A percentile compares a stretch with the other conserved stretches of the same genome.
Evolutionary conservation across 2,329 filamentous ascomycete species (phyloP).

Genomic region (Neoarthrinium moseri): DNA sequence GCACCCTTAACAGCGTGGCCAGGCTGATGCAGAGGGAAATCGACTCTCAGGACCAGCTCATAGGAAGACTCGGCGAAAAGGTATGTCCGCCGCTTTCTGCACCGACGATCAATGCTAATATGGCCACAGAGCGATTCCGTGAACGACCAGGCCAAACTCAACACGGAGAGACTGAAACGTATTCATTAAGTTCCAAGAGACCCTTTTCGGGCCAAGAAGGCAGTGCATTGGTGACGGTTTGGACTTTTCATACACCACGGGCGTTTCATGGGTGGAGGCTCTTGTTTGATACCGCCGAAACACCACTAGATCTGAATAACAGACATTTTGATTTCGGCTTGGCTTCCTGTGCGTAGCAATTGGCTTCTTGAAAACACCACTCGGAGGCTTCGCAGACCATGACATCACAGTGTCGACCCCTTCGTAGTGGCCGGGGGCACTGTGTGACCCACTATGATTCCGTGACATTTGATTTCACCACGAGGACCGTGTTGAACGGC

Average conservation of each 20-base stretch:
- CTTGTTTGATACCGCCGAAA: neutral
- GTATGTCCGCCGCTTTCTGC: constrained; percentile 36
- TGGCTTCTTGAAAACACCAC: neutral
- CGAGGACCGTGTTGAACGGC: neutral
- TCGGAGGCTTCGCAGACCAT: neutral
- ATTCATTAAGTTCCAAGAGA: constrained; percentile 40
- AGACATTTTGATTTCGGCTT: neutral
- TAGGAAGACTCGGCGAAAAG: constrained; percentile 77
- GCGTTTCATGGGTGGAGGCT: neutral
- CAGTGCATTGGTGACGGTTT: neutral
- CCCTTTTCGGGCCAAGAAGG: neutral
- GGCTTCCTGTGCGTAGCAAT: no score
- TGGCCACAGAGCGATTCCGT: constrained; percentile 70
- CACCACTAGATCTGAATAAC: neutral
- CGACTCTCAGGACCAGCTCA: constrained; percentile 70
- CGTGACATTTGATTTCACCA: constrained; percentile 1
- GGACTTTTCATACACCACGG: neutral
- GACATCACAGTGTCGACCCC: neutral
- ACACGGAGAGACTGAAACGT: constrained; percentile 68
- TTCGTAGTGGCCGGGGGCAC: neutral
- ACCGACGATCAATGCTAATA: constrained; percentile 10
- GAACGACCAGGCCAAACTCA: constrained; percentile 78
- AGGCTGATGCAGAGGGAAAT: constrained; percentile 74
- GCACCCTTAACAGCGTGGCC: constrained; percentile 71
- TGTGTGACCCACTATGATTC: constrained; percentile 2